phyloP scores from a whole-genome alignment of 257 asterid species.

The Solanum medicagineum region DNA sequence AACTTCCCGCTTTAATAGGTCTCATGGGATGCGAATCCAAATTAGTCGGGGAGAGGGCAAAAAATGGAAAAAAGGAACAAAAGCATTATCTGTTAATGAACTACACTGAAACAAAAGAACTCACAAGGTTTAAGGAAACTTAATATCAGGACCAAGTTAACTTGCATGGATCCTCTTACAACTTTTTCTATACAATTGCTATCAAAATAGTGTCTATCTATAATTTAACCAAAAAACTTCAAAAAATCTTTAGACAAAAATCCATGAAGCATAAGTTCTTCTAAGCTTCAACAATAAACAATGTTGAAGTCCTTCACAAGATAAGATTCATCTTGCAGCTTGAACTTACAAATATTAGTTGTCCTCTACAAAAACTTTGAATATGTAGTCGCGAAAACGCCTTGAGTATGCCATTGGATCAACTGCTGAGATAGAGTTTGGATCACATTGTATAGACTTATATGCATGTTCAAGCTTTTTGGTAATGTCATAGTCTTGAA shows the following conservation, averaged over 20 bases:
- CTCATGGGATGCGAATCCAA: neutral
- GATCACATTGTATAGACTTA: slow-evolving; percentile 27
- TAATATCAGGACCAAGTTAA: neutral
- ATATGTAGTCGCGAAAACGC: slow-evolving; percentile 31
- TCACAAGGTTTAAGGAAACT: neutral
- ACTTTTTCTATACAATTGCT: neutral
- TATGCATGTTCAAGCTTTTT: slow-evolving; percentile 37
- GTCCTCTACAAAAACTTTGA: slow-evolving; percentile 24
- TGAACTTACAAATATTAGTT: neutral
- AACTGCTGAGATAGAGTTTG: slow-evolving; percentile 30
- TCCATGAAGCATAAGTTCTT: neutral
- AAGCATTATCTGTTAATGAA: neutral
- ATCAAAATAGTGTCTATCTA: neutral
- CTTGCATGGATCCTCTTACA: neutral
- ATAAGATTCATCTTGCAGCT: neutral
- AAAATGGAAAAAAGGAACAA: neutral
- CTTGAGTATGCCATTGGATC: slow-evolving; percentile 28
- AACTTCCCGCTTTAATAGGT: neutral
- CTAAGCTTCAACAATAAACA: neutral
- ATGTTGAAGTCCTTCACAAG: neutral
- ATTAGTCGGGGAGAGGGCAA: neutral
- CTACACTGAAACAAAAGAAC: neutral
- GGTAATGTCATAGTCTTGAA: slow-evolving; percentile 29
- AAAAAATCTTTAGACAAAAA: neutral
- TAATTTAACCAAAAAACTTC: neutral